Base-by-base conservation (phyloP, 1,284 basidiomycete genomes). In the Leccinum griseonigrum region DNA sequence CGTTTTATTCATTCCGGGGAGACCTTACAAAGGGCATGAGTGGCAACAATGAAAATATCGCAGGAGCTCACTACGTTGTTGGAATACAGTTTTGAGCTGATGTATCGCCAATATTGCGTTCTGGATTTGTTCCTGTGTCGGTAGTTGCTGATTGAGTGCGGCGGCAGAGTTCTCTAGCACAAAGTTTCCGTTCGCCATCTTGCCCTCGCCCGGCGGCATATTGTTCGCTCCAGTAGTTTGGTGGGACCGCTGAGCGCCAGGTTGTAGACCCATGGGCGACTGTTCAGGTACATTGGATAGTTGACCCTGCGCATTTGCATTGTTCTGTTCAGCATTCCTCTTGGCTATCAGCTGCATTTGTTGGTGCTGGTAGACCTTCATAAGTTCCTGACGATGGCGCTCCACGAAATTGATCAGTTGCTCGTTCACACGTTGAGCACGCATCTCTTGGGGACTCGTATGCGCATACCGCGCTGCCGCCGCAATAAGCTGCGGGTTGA, bases 321-420 rank as follows among this genome's bases (percentile, higher is more conserved):
- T 61, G 36, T 61, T 66, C 61, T 70, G 73, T 40, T 69, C 68
- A 1, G 65, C 69, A 55, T 66, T 66, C 59, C 64, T 63, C 60
- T 74, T 75, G n/a, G 65, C 60, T 3, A 64, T 5, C 32, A 65
- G 16, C 53, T 73, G 64, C 6, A 60, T 53, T 18, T 53, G 26
- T 38, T 74, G 72, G 51, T 65, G 65, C 54, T 71, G 74, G 34
- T 64, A 71, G 57, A 66, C 38, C 58, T 60, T 74, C 31, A 58
- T 2, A 8, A 74, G 72, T 0, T 75, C 70, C 2, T 78, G 43
- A 50, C 90, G 83, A 69, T 87, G 69, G 4, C 66, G 65, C 64
- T 91, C 90, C 46, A 92, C 81, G 60, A 83, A 78, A 34, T 72
- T 62, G 59, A 91, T 86, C 57, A 85, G 71, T 43, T 78, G 64